Conservation (phyloP, 2,329 filamentous ascomycete species). For the Aspergillus pseudoterreus region DNA sequence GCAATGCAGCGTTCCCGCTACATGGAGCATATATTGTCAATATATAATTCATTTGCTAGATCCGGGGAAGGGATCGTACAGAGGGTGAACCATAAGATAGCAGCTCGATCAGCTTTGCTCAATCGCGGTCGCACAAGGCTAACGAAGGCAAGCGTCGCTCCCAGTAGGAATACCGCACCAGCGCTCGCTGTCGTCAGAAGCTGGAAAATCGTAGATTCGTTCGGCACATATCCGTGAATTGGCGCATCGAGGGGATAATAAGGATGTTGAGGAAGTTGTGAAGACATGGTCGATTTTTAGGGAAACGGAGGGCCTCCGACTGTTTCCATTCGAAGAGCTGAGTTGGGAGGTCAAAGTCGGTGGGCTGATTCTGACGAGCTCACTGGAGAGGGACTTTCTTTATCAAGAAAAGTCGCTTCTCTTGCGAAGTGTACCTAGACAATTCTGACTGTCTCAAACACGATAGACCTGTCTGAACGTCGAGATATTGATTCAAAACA, state of each 20-base stretch:
- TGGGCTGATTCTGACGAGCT: too few species aligned
- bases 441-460: too few species aligned
- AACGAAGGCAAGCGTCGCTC: conserved; percentile 52
- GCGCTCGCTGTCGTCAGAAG: conserved; percentile 60
- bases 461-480: background rate
- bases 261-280: conserved; percentile 49
- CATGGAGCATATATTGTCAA: conserved; percentile 24
- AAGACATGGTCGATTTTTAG: conserved; percentile 1
- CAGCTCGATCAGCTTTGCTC: conserved; percentile 52
- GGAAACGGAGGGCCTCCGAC: background rate
- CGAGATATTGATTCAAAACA: background rate
- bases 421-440: too few species aligned
- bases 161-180: conserved; percentile 56
- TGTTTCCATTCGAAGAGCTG: background rate
- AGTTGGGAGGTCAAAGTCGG: background rate
- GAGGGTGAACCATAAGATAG: conserved; percentile 72
- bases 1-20: conserved; percentile 60
- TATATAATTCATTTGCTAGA: background rate
- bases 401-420: too few species aligned
- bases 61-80: conserved; percentile 43
- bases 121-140: conserved; percentile 53
- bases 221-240: conserved; percentile 63
- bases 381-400: too few species aligned
- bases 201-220: conserved; percentile 57
- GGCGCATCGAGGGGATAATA: conserved; percentile 66